Base-by-base conservation (phyloP, 805 yeast species). In the Starmerella stigmatis region DNA sequence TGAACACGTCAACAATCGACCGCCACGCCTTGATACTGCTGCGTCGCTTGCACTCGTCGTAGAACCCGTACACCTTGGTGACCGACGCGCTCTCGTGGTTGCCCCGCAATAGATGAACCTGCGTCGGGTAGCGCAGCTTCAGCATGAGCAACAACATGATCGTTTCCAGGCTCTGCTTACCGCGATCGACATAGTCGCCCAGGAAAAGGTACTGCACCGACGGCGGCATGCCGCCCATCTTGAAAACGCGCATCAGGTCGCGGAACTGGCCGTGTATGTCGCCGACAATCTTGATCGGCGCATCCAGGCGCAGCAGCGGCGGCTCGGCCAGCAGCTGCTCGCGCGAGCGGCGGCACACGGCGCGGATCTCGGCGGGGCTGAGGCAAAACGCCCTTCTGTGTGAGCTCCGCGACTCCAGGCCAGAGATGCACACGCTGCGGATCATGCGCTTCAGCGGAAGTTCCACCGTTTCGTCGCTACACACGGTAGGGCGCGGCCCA, bases 71-170 rank as follows among this genome's bases (percentile, higher is more conserved):
- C 17, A 92, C 96, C 55, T 95, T 76, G 1, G 97, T 92, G 47
- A 92, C 94, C 57, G 85, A 86, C 17, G 98, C 97, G 64, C 95
- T 86, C 67, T 92, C 98, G 66, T 92, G 98, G 64, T 92, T 92
- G n/a, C 98, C 98, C 54, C 98, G 71, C 30, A 92, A 70, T 50
- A 92, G 64, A 64, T 86, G 88, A 61, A 92, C 86, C 64, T 88
- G 88, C 59, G 88, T 94, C 0, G 98, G 97, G 59, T 86, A 92
- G 60, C 89, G 86, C 61, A 92, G 86, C 64, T 92, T 92, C 65
- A 86, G 86, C 64, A 96, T 86, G 38, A 92, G 69, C 48, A 92
- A 69, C 37, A 92, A 69, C 50, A 89, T 68, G 17, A 92, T 86
- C 0, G 98, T 92, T 63, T 92, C 99, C 44, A 92, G 67, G 3